These are phyloP conservation scores for Russula brevipes DNA, from an alignment of 768 basidiomycete genomes.

Conservation along the genomic window DNA sequence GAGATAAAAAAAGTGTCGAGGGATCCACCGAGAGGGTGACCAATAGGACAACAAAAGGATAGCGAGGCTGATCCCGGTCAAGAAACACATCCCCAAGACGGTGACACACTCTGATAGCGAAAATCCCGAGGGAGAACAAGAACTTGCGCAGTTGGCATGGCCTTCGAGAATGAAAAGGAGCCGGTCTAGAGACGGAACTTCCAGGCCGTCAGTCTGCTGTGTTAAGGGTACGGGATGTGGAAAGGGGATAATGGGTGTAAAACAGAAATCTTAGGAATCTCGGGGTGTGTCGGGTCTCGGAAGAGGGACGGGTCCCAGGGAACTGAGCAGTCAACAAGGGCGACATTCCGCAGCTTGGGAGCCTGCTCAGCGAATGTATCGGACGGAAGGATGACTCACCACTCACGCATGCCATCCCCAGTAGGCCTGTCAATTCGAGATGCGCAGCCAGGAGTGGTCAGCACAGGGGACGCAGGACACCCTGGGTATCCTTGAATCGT, in stretches of 20 bases:
- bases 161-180: slow-evolving; percentile 4
- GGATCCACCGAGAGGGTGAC: neutral
- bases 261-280: neutral
- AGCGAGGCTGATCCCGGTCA: slow-evolving; percentile 2
- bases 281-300: neutral
- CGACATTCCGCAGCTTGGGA: neutral
- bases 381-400: neutral
- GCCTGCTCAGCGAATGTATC: neutral
- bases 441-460: neutral
- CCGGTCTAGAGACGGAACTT: neutral
- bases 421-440: neutral
- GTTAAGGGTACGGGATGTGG: neutral
- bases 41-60: neutral
- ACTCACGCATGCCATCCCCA: neutral
- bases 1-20: neutral
- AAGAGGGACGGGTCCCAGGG: slow-evolving; percentile 1
- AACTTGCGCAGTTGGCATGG: neutral
- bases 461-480: neutral
- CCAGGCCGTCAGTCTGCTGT: neutral
- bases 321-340: neutral
- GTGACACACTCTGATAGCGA: neutral
- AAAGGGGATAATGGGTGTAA: neutral
- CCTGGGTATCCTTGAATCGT: neutral
- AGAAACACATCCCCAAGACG: neutral
- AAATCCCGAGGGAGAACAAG: slow-evolving; percentile 3